A percentile compares a stretch with the other conserved stretches of the same genome.
phyloP scores from a whole-genome alignment of 768 basidiomycete genomes.

The Chiua virens region DNA sequence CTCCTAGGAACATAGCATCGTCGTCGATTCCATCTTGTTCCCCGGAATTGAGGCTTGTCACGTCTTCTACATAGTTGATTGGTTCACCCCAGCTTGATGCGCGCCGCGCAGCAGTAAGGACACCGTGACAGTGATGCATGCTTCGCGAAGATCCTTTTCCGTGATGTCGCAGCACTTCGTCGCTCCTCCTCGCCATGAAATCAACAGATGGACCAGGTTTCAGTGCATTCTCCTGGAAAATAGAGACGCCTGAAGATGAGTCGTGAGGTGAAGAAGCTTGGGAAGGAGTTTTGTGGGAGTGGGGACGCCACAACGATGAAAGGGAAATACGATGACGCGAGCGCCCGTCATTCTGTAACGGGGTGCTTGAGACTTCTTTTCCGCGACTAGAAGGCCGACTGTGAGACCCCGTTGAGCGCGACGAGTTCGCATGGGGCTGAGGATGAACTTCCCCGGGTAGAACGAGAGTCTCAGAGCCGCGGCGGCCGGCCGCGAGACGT shows the following conservation, averaged over 20 bases:
- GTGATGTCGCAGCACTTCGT: constrained; percentile 42
- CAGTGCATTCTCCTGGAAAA: constrained; percentile 21
- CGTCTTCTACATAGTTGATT: constrained; percentile 41
- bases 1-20: constrained; percentile 53
- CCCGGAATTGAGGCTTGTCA: constrained; percentile 44
- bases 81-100: constrained; percentile 68
- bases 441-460: constrained; percentile 17
- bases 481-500: constrained; percentile 13
- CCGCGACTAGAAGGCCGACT: constrained; percentile 28
- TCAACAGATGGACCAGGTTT: constrained; percentile 20
- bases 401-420: constrained; percentile 23
- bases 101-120: constrained; percentile 48
- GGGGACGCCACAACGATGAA: constrained; percentile 28
- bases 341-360: constrained; percentile 23
- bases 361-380: constrained; percentile 18
- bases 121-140: constrained; percentile 25
- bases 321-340: constrained; percentile 32
- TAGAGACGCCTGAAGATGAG: constrained; percentile 33
- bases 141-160: constrained; percentile 27
- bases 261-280: constrained; percentile 32
- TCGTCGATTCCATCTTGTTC: constrained; percentile 49
- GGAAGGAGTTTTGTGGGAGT: constrained; percentile 22
- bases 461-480: constrained; percentile 33
- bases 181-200: constrained; percentile 38
- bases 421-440: constrained; percentile 9